Evolutionary conservation across 2,329 filamentous ascomycete species (phyloP), one percentile per base, ranked within the genome.

Genomic region (Aaosphaeria pasadenensis): DNA sequence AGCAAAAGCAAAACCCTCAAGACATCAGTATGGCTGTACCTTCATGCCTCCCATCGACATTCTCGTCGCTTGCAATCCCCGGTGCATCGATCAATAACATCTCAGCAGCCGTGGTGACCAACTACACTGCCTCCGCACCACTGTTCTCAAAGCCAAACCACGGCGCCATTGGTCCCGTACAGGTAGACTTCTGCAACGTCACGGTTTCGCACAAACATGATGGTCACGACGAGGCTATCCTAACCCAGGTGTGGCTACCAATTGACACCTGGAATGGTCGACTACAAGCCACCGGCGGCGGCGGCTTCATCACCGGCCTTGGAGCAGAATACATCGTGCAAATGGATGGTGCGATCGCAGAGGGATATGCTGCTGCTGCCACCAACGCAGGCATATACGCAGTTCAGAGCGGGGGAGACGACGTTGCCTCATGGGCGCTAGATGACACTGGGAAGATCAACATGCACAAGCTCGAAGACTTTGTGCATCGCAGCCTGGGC

Each of bases 101-200:
- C 11, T 11, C 29, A 7, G 42, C 42, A 44, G 13, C 29, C 7
- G 30, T 35, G 6, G 32, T 44, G 11, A 11, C 9, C 30, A 36
- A 44, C 24, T 44, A 44, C 31, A 44, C 30, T 35, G 32, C 32
- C 6, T 11, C 9, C 9, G 33, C 42, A 13, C 42, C 30, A 44
- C 42, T 31, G 3, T 44, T 44, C 32, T 11, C 17, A 6, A 44
- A 35, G n/a, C 42, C 42, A 17, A 55, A 55, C 28, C 50, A 56
- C 45, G 49, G 49, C n/a, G 13, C 43, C n/a, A 35, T 51, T 13
- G 40, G 39, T 11, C 29, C 30, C 4, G 39, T 41, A 7, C n/a
- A 24, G 32, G 31, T 52, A n/a, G 41, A 50, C 17, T 60, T 57
- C 40, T 59, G 57, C 47, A 59, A 60, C 41, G 43, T 60, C 43